Percentiles rank a stretch among this genome's conserved stretches.
These are phyloP conservation scores for Solanum hybrid DNA, from an alignment of 305 asterid genomes.

Conservation along the genomic window DNA sequence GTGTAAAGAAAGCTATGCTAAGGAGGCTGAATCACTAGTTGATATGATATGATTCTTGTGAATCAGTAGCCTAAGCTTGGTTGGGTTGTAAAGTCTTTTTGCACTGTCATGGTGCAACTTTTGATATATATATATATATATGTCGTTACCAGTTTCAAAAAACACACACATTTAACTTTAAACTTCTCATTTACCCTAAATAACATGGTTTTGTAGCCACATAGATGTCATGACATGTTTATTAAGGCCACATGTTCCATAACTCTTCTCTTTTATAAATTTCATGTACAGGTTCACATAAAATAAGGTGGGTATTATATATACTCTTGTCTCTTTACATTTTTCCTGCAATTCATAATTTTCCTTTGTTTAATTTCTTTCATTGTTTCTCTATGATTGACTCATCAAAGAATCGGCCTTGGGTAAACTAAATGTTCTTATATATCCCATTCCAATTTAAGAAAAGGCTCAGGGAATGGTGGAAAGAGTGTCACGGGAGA, in stretches of 20 bases:
- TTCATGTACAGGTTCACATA: background rate
- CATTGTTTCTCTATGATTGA: background rate
- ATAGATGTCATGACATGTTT: background rate
- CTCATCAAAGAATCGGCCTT: background rate
- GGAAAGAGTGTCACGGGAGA: background rate
- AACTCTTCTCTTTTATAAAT: background rate
- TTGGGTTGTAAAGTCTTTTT: background rate
- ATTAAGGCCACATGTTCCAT: background rate
- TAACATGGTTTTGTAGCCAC: background rate
- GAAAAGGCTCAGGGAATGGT: background rate
- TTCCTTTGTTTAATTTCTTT: background rate
- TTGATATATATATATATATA: too few species aligned
- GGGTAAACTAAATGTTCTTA: background rate
- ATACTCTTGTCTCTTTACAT: background rate
- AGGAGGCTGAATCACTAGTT: background rate
- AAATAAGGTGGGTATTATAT: background rate
- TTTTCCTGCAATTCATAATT: background rate
- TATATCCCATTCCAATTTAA: background rate
- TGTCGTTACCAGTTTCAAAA: background rate
- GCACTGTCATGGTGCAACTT: background rate
- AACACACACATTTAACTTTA: background rate
- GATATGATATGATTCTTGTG: background rate
- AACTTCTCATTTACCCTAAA: background rate
- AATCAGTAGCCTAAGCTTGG: background rate
- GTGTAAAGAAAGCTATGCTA: background rate